A percentile compares a stretch with the other conserved stretches of the same genome.
phyloP scores from a whole-genome alignment of 148 eudicot species.

The Chenopodium suecicum region DNA sequence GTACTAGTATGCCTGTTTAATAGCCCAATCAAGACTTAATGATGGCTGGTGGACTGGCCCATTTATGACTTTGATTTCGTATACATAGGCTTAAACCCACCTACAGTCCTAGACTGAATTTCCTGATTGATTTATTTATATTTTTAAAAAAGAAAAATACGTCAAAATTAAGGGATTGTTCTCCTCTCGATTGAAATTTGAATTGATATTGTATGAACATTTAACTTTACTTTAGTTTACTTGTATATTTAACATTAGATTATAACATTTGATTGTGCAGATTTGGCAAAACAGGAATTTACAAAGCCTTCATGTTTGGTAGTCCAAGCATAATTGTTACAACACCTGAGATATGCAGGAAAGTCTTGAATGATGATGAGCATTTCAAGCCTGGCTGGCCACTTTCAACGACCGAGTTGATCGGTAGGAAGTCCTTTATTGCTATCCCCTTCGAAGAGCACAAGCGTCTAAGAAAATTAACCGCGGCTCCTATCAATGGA shows the following conservation, averaged over 20 bases:
- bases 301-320: constrained; percentile 85
- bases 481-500: constrained; percentile 85
- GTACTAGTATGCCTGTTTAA: neutral
- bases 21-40: neutral
- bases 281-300: constrained; percentile 64
- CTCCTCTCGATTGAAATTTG: no score
- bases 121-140: no score
- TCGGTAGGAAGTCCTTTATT: constrained; percentile 75
- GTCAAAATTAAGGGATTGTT: no score
- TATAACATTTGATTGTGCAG: constrained; percentile 32
- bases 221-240: neutral
- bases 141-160: no score
- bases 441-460: constrained; percentile 70
- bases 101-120: neutral
- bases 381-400: constrained; percentile 97
- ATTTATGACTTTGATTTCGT: neutral
- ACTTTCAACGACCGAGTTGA: constrained; percentile 50
- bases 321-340: constrained; percentile 74
- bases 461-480: constrained; percentile 67
- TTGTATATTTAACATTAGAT: neutral
- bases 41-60: neutral
- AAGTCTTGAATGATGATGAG: constrained; percentile 72
- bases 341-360: constrained; percentile 60
- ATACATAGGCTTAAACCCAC: neutral
- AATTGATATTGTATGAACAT: neutral